phyloP scores from a whole-genome alignment of 371 early-diverging fungal genomes.

The Phascolomyces articulosus region DNA sequence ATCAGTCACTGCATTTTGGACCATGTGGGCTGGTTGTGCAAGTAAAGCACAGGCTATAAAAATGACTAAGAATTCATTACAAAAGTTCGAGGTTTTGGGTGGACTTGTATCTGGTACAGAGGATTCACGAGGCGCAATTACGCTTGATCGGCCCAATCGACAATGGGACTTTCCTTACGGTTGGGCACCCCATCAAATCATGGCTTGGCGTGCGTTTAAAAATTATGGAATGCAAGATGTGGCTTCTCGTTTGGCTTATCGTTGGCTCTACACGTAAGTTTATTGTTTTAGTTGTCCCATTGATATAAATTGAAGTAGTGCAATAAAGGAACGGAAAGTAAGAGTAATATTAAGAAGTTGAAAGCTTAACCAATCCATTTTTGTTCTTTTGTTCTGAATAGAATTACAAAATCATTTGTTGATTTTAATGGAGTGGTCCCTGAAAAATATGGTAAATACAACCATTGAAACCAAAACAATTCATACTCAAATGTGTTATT shows the following conservation, averaged over 20 bases:
- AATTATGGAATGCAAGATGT: constrained; percentile 76
- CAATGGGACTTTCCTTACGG: constrained; percentile 95
- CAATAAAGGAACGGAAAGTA: background rate
- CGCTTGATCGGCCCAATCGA: constrained; percentile 82
- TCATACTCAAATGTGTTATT: background rate
- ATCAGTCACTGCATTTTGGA: constrained; percentile 70
- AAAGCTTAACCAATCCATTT: background rate
- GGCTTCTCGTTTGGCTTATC: constrained; percentile 82
- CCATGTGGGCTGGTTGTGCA: constrained; percentile 71
- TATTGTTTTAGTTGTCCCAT: background rate
- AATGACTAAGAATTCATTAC: constrained; percentile 47
- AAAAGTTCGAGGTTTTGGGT: constrained; percentile 78
- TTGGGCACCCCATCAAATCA: constrained; percentile 96
- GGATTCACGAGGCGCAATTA: constrained; percentile 73
- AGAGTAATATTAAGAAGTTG: background rate
- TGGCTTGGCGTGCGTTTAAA: constrained; percentile 88
- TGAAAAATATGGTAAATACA: constrained; percentile 76
- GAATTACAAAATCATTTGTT: constrained; percentile 90
- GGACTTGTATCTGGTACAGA: constrained; percentile 88
- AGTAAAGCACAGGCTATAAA: constrained; percentile 59
- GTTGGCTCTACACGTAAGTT: constrained; percentile 86
- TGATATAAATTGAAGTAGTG: no score
- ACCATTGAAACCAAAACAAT: no score
- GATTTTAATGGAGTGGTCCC: constrained; percentile 98
- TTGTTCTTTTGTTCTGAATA: constrained; percentile 8